Evolutionary conservation across 1,284 basidiomycete species (phyloP).

Genomic region (Tranzscheliella williamsii): DNA sequence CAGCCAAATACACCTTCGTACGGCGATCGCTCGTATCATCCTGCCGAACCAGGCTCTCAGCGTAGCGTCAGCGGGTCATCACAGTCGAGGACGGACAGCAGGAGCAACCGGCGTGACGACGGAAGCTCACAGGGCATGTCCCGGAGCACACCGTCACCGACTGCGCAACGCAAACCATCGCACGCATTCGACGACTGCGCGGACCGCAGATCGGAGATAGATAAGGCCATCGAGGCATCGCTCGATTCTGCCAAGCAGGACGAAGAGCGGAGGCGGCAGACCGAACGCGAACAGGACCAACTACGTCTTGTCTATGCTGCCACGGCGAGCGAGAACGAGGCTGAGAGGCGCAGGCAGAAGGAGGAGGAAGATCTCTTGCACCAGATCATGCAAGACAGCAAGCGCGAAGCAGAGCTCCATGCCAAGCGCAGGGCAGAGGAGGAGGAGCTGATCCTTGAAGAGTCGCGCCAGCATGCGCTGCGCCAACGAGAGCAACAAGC

Average conservation of each 20-base stretch:
- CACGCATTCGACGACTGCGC: constrained; percentile 35
- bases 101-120: too few relatives aligned
- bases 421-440: constrained; percentile 4
- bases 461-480: constrained; percentile 22
- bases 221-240: constrained; percentile 35
- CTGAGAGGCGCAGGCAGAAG: constrained; percentile 9
- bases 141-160: not conserved
- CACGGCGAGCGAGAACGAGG: constrained; percentile 20
- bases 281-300: constrained; percentile 16
- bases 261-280: constrained; percentile 7
- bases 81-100: too few relatives aligned
- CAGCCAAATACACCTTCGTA: too few relatives aligned
- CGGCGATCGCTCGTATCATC: too few relatives aligned
- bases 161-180: constrained; percentile 4
- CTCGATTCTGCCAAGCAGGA: constrained; percentile 22
- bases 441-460: constrained; percentile 24
- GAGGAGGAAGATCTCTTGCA: constrained; percentile 31
- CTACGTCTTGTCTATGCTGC: constrained; percentile 14
- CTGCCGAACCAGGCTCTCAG: too few relatives aligned
- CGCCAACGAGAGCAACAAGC: constrained; percentile 18
- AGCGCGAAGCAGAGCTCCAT: constrained; percentile 21
- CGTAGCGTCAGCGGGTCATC: too few relatives aligned
- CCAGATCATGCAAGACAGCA: constrained; percentile 24
- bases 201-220: constrained; percentile 34
- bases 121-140: not conserved